Percentiles rank a stretch among this genome's conserved stretches.
phyloP scores from a whole-genome alignment of 768 basidiomycete species.

The Peribolospora baueri region DNA sequence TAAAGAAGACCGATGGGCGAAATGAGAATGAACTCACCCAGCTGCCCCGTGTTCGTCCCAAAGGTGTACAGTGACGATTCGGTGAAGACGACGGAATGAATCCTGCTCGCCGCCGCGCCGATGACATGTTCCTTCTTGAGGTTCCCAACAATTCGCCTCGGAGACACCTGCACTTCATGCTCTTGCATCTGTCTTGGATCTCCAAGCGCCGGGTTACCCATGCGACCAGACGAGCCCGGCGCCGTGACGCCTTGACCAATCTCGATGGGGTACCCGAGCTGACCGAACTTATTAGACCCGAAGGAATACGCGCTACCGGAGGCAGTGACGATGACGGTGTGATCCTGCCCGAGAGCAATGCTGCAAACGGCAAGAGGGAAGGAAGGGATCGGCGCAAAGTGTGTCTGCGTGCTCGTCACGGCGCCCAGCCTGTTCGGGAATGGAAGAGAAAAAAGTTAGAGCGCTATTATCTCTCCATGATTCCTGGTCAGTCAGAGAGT shows the following conservation, averaged over 20 bases:
- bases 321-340: constrained; percentile 62
- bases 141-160: constrained; percentile 46
- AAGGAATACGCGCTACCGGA: constrained; percentile 67
- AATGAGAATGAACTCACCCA: constrained; percentile 29
- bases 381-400: constrained; percentile 35
- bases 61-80: constrained; percentile 29
- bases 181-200: not conserved
- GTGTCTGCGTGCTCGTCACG: constrained; percentile 52
- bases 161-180: constrained; percentile 40
- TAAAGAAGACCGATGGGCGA: not conserved
- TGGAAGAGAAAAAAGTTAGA: not conserved
- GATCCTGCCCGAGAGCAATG: constrained; percentile 78
- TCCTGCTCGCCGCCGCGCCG: constrained; percentile 68
- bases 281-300: constrained; percentile 64
- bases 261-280: constrained; percentile 44
- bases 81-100: constrained; percentile 59
- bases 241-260: not conserved
- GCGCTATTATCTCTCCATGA: too few species aligned
- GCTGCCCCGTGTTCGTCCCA: constrained; percentile 82
- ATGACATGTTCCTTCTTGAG: constrained; percentile 52
- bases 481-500: not conserved
- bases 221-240: not conserved
- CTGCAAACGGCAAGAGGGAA: constrained; percentile 32
- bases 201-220: constrained; percentile 8
- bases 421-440: constrained; percentile 36